Percentiles rank a stretch among this genome's conserved stretches.
These are phyloP conservation scores for Didymella glomerata DNA, from an alignment of 2,329 filamentous ascomycete species.

Conservation along the genomic window DNA sequence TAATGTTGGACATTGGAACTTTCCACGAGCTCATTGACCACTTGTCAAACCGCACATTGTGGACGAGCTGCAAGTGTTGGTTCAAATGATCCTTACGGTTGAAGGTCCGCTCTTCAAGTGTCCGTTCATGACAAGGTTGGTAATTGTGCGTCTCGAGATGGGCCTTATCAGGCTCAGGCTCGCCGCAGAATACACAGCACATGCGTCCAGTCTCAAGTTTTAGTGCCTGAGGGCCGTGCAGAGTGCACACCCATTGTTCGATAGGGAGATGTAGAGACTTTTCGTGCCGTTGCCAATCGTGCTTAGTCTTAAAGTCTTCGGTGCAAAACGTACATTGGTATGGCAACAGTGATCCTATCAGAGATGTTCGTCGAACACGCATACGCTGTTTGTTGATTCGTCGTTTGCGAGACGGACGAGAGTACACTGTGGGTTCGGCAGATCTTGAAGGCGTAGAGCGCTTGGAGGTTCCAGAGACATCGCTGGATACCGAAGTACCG, in stretches of 20 bases:
- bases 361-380: conserved; percentile 22
- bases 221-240: conserved; percentile 10
- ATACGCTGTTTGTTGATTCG: conserved; percentile 17
- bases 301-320: conserved; percentile 42
- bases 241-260: conserved; percentile 38
- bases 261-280: conserved; percentile 41
- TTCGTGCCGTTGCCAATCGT: conserved; percentile 44
- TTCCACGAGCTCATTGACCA: conserved; percentile 49
- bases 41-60: conserved; percentile 29
- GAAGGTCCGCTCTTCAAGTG: conserved; percentile 38
- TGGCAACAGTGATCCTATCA: conserved; percentile 24
- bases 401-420: conserved; percentile 16
- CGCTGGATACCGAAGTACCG: conserved; percentile 36
- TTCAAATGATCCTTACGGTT: conserved; percentile 42
- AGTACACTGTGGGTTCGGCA: neutral
- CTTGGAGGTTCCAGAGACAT: conserved; percentile 22
- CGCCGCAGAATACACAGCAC: conserved; percentile 22
- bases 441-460: conserved; percentile 11
- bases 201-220: conserved; percentile 17
- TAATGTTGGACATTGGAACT: conserved; percentile 34
- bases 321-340: conserved; percentile 46
- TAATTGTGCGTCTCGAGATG: conserved; percentile 33
- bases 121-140: conserved; percentile 32
- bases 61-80: conserved; percentile 40
- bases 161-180: conserved; percentile 14